Evolutionary conservation across 257 asterid genomes (phyloP).

Genomic region (Gardenia jasminoides): DNA sequence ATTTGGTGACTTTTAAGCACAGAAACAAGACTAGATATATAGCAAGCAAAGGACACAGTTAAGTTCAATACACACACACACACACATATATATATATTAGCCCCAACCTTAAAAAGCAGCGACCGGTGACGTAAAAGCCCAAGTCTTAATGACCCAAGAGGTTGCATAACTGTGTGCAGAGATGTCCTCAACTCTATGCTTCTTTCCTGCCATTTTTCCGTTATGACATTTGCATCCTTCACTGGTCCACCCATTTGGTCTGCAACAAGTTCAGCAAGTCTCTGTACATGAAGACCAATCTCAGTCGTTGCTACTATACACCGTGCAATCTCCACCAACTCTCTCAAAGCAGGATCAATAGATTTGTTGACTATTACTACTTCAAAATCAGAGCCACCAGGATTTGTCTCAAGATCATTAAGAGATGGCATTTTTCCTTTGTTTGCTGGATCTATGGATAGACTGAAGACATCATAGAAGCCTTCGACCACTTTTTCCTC

Average conservation of each 20-base stretch:
- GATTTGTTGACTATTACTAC: conserved; percentile 73
- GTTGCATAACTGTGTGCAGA: conserved; percentile 86
- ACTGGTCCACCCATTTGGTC: conserved; percentile 94
- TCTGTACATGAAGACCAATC: conserved; percentile 58
- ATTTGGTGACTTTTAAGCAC: not conserved
- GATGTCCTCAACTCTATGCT: conserved; percentile 79
- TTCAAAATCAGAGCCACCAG: conserved; percentile 71
- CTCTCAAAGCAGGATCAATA: conserved; percentile 87
- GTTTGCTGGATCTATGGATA: conserved; percentile 55
- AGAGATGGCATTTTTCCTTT: conserved; percentile 95
- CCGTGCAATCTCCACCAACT: conserved; percentile 83
- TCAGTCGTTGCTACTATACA: conserved; percentile 69
- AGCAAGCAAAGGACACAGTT: not conserved
- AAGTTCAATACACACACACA: not conserved
- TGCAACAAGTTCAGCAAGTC: conserved; percentile 94
- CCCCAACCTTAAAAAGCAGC: conserved; percentile 84
- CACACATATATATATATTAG: not conserved
- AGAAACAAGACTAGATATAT: not conserved
- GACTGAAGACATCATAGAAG: conserved; percentile 82
- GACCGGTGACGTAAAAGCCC: conserved; percentile 99
- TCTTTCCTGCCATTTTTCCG: conserved; percentile 85
- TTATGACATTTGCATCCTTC: conserved; percentile 71
- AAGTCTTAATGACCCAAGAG: conserved; percentile 80
- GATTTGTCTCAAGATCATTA: conserved; percentile 69
- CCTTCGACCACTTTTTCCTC: conserved; percentile 94